Evolutionary conservation across 2,329 filamentous ascomycete genomes (phyloP).

Genomic region (Trichocomaceae sp.): DNA sequence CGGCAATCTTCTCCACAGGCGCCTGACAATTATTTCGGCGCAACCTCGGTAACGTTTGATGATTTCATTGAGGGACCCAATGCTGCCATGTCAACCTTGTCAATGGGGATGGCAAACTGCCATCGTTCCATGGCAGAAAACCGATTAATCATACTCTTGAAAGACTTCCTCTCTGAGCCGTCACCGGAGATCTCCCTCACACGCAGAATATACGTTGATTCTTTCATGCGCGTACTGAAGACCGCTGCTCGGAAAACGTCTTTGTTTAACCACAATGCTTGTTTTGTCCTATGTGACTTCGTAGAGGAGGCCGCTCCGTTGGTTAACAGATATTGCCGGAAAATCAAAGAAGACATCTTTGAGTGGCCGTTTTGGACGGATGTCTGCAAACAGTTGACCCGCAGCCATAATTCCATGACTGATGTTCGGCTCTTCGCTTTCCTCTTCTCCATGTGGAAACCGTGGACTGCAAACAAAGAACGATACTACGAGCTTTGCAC

Average conservation of each 20-base stretch:
- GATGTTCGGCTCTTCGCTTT: slow-evolving; percentile 80
- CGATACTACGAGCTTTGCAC: slow-evolving; percentile 66
- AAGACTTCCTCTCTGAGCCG: slow-evolving; percentile 66
- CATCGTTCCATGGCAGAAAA: slow-evolving; percentile 84
- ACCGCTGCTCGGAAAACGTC: slow-evolving; percentile 69
- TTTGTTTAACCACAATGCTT: slow-evolving; percentile 72
- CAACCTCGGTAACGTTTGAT: slow-evolving; percentile 57
- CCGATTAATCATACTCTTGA: slow-evolving; percentile 70
- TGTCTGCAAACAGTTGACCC: slow-evolving; percentile 70
- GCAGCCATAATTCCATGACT: slow-evolving; percentile 81
- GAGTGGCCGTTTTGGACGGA: slow-evolving; percentile 77
- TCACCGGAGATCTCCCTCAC: slow-evolving; percentile 48
- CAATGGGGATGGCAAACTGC: slow-evolving; percentile 61
- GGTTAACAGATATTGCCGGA: slow-evolving; percentile 54
- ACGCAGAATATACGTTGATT: slow-evolving; percentile 66
- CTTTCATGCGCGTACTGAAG: slow-evolving; percentile 67
- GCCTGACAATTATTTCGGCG: slow-evolving; percentile 37
- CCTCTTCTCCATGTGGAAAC: slow-evolving; percentile 72
- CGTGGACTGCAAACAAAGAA: slow-evolving; percentile 57
- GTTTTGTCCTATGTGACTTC: slow-evolving; percentile 87
- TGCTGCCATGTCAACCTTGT: slow-evolving; percentile 57
- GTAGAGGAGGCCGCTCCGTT: slow-evolving; percentile 72
- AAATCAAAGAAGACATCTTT: slow-evolving; percentile 36
- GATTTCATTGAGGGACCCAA: slow-evolving; percentile 61
- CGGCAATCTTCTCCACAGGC: slow-evolving; percentile 53